phyloP scores from a whole-genome alignment of 768 basidiomycete species.

The Harrya chromipes region DNA sequence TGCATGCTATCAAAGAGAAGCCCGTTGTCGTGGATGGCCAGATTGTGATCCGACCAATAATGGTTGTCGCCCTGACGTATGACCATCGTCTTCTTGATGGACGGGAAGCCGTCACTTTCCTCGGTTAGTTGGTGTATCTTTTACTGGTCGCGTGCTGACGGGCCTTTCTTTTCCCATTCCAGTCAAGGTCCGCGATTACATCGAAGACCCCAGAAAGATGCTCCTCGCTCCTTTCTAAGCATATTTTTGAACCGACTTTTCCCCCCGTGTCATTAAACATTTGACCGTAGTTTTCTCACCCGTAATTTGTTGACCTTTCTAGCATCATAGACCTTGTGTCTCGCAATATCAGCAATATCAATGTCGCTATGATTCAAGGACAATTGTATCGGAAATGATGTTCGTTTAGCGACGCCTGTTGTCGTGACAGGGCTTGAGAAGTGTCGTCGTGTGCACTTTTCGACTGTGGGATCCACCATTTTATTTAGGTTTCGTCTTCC shows the following conservation, averaged over 20 bases:
- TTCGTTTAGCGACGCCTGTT: too few relatives aligned
- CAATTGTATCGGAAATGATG: neutral
- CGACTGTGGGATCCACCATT: too few relatives aligned
- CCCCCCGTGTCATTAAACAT: neutral
- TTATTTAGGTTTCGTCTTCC: too few relatives aligned
- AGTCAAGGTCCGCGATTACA: slow-evolving; percentile 92
- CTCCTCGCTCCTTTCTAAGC: slow-evolving; percentile 44
- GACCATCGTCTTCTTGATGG: slow-evolving; percentile 96
- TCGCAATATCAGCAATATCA: neutral
- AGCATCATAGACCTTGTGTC: slow-evolving; percentile 5
- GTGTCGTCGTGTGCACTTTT: too few relatives aligned
- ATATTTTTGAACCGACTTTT: neutral
- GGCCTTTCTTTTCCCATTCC: slow-evolving; percentile 1
- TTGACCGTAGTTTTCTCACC: slow-evolving; percentile 8
- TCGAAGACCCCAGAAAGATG: slow-evolving; percentile 95
- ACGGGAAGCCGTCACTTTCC: slow-evolving; percentile 95
- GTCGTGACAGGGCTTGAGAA: too few relatives aligned
- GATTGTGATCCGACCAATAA: slow-evolving; percentile 95
- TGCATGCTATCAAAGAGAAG: slow-evolving; percentile 93
- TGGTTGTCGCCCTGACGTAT: slow-evolving; percentile 92
- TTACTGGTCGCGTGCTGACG: slow-evolving; percentile 2
- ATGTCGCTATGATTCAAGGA: neutral
- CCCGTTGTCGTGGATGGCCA: slow-evolving; percentile 91
- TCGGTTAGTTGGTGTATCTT: slow-evolving; percentile 56
- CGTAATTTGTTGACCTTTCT: slow-evolving; percentile 12